Percentiles rank a stretch among this genome's conserved stretches.
Evolutionary conservation across 352 stramenopile genomes (phyloP).

Genomic region (Globisporangium cylindrosporum): DNA sequence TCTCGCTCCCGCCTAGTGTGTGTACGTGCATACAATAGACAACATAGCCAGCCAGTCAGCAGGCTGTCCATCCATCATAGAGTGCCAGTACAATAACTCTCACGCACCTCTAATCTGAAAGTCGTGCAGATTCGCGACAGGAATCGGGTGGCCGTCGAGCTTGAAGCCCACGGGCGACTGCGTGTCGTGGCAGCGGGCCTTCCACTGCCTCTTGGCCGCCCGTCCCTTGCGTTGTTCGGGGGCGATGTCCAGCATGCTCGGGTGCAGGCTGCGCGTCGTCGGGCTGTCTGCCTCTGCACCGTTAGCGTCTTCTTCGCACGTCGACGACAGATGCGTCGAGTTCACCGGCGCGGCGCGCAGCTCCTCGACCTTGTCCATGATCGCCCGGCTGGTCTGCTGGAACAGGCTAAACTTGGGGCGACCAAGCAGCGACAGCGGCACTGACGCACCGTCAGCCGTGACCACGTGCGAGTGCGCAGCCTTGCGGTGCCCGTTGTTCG

Average conservation of each 20-base stretch:
- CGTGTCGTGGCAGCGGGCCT: slow-evolving; percentile 50
- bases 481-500: neutral
- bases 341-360: slow-evolving; percentile 20
- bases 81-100: neutral
- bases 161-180: slow-evolving; percentile 81
- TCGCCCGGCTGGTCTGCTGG: slow-evolving; percentile 69
- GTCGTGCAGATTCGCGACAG: slow-evolving; percentile 47
- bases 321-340: slow-evolving; percentile 10
- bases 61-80: too few relatives aligned
- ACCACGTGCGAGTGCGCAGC: slow-evolving; percentile 11
- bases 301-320: neutral
- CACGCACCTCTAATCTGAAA: slow-evolving; percentile 58
- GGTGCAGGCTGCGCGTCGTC: slow-evolving; percentile 58
- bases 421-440: slow-evolving; percentile 60
- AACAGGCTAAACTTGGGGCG: slow-evolving; percentile 89
- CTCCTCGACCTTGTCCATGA: slow-evolving; percentile 63
- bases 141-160: slow-evolving; percentile 51
- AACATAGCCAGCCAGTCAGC: too few relatives aligned
- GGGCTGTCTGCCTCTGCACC: slow-evolving; percentile 30
- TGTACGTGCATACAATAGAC: too few relatives aligned
- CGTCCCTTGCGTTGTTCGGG: slow-evolving; percentile 11
- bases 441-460: slow-evolving; percentile 15
- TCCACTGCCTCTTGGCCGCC: slow-evolving; percentile 43
- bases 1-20: slow-evolving; percentile 40
- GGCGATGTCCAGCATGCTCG: slow-evolving; percentile 62